These are phyloP conservation scores for Hydrangea macrophylla DNA, from an alignment of 148 eudicot genomes.

Conservation along the genomic window DNA sequence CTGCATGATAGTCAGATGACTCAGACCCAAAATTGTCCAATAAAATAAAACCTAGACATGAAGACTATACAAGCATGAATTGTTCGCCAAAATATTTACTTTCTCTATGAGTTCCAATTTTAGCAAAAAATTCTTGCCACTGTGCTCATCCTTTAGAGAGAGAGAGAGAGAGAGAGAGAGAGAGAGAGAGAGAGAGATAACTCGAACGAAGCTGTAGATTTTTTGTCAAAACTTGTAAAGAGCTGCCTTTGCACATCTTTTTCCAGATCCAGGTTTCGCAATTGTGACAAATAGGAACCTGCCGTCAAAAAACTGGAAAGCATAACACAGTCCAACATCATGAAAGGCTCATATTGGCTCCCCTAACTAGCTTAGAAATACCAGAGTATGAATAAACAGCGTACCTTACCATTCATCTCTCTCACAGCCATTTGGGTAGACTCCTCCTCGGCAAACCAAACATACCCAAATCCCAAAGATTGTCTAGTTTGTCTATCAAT, in stretches of 20 bases:
- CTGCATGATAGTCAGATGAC: too few relatives aligned
- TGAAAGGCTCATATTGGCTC: background rate
- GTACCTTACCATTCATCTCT: slow-evolving; percentile 45
- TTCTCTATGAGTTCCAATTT: too few relatives aligned
- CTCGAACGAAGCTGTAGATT: background rate
- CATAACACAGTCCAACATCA: slow-evolving; percentile 4
- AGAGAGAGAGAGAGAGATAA: too few relatives aligned
- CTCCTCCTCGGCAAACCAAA: slow-evolving; percentile 27
- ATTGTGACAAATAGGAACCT: slow-evolving; percentile 29
- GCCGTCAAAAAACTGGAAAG: slow-evolving; percentile 36
- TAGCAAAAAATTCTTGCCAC: too few relatives aligned
- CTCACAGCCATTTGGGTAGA: slow-evolving; percentile 34
- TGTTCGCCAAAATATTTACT: too few relatives aligned
- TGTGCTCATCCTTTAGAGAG: too few relatives aligned
- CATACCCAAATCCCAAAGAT: slow-evolving; percentile 37
- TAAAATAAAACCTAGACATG: too few relatives aligned
- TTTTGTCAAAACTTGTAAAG: slow-evolving; percentile 17
- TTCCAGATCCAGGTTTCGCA: slow-evolving; percentile 30
- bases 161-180: too few relatives aligned
- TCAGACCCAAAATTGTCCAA: too few relatives aligned
- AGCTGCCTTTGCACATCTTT: slow-evolving; percentile 14
- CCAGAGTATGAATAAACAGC: background rate
- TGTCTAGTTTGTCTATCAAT: slow-evolving; percentile 28
- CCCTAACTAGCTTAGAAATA: background rate
- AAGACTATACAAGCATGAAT: too few relatives aligned